phyloP scores from a whole-genome alignment of 225 moss, liverwort and hornwort species.

The Neckera pumila region DNA sequence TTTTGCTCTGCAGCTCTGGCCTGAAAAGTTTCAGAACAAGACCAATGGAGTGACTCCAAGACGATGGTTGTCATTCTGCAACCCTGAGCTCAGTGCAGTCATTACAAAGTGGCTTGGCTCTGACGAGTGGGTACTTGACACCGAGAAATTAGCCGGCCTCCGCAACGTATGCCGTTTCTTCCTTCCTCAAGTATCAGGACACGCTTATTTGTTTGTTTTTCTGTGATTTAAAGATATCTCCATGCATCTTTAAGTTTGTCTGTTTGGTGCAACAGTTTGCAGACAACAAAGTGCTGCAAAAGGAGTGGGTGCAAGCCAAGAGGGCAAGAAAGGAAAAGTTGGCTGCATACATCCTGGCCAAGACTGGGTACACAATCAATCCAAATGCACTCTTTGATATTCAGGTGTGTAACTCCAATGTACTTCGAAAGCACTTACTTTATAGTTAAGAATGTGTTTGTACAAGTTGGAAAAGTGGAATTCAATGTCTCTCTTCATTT shows the following conservation, averaged over 20 bases:
- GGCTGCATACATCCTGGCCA: slow-evolving; percentile 67
- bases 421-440: not conserved
- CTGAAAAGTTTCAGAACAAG: slow-evolving; percentile 96
- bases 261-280: slow-evolving; percentile 43
- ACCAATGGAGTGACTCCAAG: slow-evolving; percentile 97
- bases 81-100: slow-evolving; percentile 83
- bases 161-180: slow-evolving; percentile 32
- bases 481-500: not conserved
- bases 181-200: not conserved
- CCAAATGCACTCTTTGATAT: slow-evolving; percentile 79
- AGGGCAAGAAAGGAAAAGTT: slow-evolving; percentile 60
- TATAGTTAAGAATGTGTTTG: not conserved
- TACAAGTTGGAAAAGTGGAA: not conserved
- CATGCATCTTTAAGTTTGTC: not conserved
- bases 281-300: slow-evolving; percentile 60
- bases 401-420: slow-evolving; percentile 40
- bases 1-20: slow-evolving; percentile 60
- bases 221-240: not conserved
- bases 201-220: not conserved
- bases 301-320: slow-evolving; percentile 81
- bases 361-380: slow-evolving; percentile 80
- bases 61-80: slow-evolving; percentile 86
- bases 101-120: slow-evolving; percentile 93
- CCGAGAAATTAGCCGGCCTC: slow-evolving; percentile 56
- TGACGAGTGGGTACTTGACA: slow-evolving; percentile 82